Evolutionary conservation across 2,329 filamentous ascomycete genomes (phyloP), one percentile per base, ranked within the genome.

Genomic region (Lasiodiplodia sp.): DNA sequence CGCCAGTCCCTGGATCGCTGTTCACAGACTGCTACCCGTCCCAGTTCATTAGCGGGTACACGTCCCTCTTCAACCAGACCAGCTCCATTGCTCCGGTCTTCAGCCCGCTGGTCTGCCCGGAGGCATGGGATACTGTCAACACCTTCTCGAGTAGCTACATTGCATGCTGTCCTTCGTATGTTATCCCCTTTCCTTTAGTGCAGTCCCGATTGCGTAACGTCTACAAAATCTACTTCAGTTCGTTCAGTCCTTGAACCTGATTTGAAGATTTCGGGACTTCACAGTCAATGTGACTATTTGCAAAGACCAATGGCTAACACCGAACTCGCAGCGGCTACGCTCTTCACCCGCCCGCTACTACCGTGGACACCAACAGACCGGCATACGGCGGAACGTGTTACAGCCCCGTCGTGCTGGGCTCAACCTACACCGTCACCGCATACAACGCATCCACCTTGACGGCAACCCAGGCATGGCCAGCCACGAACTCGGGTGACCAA

Each of bases 151-250:
- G 70, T 23, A 74, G 74, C 25, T 77, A 77, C 60, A 70, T 74
- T 18, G 75, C 72, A 2, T 77, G 75, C 66, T 77, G 75, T 71
- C 75, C 74, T 12, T 72, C 68, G 72, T 75, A 70, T 57, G 73
- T 73, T 0, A 16, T 3, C 11, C 31, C 16, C 14, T 31, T 49
- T 51, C 28, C 44, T 51, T n/a, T 62, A 11, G 37, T 40, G 21
- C 12, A 8, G 16, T 40, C 38, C 12, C 5, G 18, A 18, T 8
- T 18, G 1, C 40, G 5, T 7, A n/a, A 44, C 5, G 3, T 14
- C 18, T 18, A 6, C 40, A 44, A 44, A 34, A 10, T 34, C 31
- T 34, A 34, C 31, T 34, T 34, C 31, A 34, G 4, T 28, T 28
- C 6, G 28, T 28, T 28, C 28, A 28, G 28, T 28, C 28, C 28